These are phyloP conservation scores for Astrothelium subdiscretum DNA, from an alignment of 495 filamentous ascomycete species.

Conservation along the genomic window DNA sequence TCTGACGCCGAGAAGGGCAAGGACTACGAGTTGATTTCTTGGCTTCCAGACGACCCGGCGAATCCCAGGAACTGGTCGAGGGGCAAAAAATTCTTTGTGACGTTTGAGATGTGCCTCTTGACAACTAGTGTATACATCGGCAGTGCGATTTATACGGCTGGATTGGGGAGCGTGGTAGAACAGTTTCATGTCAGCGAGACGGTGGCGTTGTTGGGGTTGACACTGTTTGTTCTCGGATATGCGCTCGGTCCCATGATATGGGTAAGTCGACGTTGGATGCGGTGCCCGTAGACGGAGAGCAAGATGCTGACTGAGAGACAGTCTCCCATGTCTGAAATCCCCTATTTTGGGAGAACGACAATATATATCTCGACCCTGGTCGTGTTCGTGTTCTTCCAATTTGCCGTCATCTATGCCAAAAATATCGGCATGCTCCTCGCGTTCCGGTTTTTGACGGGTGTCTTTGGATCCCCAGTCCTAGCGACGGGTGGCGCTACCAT, in stretches of 20 bases:
- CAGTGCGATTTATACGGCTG: conserved; percentile 57
- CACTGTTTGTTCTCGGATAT: conserved; percentile 32
- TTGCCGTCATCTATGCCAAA: conserved; percentile 33
- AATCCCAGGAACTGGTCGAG: conserved; percentile 28
- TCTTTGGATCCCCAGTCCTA: conserved; percentile 40
- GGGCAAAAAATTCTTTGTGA: conserved; percentile 45
- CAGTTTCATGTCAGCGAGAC: conserved; percentile 54
- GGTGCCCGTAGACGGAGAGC: not conserved
- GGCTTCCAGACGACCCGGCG: conserved; percentile 13
- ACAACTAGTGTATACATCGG: conserved; percentile 11
- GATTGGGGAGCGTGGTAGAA: conserved; percentile 45
- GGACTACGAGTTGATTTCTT: not conserved
- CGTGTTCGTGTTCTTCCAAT: conserved; percentile 42
- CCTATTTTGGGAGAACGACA: conserved; percentile 38
- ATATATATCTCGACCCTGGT: conserved; percentile 37
- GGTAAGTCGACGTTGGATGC: not conserved
- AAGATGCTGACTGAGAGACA: not conserved
- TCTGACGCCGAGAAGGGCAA: not conserved
- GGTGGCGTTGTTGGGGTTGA: conserved; percentile 54
- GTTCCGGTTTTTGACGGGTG: conserved; percentile 43
- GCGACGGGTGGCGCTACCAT: conserved; percentile 45
- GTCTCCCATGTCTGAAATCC: conserved; percentile 34
- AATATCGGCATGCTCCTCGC: conserved; percentile 43
- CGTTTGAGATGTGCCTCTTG: conserved; percentile 24
- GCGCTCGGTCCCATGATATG: conserved; percentile 1